A percentile compares a stretch with the other conserved stretches of the same genome.
These are phyloP conservation scores for Phytophthora cactorum DNA, from an alignment of 352 stramenopile genomes.

Conservation along the genomic window DNA sequence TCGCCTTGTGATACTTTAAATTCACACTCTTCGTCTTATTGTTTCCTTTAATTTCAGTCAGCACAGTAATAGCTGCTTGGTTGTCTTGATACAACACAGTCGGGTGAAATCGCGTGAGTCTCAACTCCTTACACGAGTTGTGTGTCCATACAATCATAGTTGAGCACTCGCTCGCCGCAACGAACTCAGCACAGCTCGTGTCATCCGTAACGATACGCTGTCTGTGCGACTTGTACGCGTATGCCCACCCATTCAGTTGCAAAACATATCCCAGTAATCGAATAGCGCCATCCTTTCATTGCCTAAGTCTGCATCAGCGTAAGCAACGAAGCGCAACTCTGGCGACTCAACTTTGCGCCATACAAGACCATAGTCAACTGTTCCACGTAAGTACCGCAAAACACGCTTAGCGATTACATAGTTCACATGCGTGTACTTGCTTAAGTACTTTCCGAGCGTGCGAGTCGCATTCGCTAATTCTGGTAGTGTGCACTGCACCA, in stretches of 20 bases:
- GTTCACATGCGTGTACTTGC: not conserved
- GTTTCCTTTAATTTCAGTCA: not conserved
- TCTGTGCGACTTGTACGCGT: conserved; percentile 6
- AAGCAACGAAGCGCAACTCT: not conserved
- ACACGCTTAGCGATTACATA: conserved; percentile 2
- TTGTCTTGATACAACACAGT: not conserved
- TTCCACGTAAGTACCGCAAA: conserved; percentile 9
- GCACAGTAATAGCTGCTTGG: not conserved
- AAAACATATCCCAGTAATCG: conserved; percentile 8
- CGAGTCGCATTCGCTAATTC: no score
- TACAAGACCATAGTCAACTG: conserved; percentile 3
- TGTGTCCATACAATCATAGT: conserved; percentile 5
- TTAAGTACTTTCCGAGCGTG: no score
- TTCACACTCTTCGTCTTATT: conserved; percentile 6
- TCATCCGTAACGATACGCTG: conserved; percentile 8
- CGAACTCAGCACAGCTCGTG: conserved; percentile 11
- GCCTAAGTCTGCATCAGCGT: conserved; percentile 1
- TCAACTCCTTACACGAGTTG: conserved; percentile 13
- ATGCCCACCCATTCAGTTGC: conserved; percentile 3
- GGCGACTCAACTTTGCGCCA: not conserved
- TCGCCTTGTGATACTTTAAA: not conserved
- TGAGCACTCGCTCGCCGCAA: conserved; percentile 11
- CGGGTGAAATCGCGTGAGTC: not conserved
- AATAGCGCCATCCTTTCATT: conserved; percentile 9
- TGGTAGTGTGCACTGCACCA: no score